Evolutionary conservation across 345 rosid species (phyloP).

Genomic region (Litchi chinensis): DNA sequence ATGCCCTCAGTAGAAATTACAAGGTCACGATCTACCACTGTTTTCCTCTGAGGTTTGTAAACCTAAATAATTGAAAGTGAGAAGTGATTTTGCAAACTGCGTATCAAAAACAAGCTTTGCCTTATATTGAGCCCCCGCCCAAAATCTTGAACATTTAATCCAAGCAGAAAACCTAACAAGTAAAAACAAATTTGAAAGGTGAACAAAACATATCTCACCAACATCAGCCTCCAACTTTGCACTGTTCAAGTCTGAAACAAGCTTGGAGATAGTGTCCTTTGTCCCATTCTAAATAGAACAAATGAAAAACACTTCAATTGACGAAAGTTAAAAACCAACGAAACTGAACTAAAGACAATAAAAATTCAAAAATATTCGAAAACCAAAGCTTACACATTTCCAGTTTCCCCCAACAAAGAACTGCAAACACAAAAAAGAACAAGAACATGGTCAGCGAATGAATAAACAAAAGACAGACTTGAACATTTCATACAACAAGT

Average conservation of each 20-base stretch:
- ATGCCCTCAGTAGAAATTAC: not conserved
- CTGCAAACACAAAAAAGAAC: conserved; percentile 53
- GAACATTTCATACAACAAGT: not conserved
- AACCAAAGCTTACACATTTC: conserved; percentile 83
- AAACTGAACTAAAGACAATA: not conserved
- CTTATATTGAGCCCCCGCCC: not conserved
- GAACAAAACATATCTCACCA: conserved; percentile 49
- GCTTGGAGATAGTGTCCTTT: conserved; percentile 85
- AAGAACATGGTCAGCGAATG: not conserved
- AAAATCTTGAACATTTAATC: conserved; percentile 3
- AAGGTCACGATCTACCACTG: not conserved
- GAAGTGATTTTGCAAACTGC: not conserved
- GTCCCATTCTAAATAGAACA: conserved; percentile 73
- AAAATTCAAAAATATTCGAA: not conserved
- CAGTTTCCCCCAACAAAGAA: conserved; percentile 99
- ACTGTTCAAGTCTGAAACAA: conserved; percentile 83
- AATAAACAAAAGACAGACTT: not conserved
- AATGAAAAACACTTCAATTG: conserved; percentile 10
- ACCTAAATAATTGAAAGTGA: not conserved
- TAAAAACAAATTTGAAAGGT: not conserved
- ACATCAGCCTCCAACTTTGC: conserved; percentile 89
- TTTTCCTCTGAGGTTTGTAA: not conserved
- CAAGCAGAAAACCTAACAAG: not conserved
- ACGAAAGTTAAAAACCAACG: conserved; percentile 15
- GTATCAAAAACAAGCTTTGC: not conserved